Evolutionary conservation across 2,329 filamentous ascomycete genomes (phyloP).

Genomic region (Calonectria crousiana): DNA sequence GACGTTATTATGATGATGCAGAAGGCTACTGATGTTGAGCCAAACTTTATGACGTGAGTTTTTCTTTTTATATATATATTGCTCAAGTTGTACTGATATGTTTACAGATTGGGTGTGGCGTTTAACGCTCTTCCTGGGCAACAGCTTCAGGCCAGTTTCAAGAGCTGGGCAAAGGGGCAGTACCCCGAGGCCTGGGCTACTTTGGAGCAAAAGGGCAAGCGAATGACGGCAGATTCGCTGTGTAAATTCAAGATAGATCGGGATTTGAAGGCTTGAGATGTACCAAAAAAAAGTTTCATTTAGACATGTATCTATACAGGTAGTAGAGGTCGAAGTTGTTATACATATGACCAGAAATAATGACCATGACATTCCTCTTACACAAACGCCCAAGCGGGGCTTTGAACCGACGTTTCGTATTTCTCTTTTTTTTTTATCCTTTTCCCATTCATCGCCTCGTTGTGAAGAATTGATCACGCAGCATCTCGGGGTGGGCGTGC

Average conservation of each 20-base stretch:
- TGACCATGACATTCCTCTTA: slow-evolving; percentile 41
- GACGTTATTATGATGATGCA: slow-evolving; percentile 76
- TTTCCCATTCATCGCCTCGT: slow-evolving; percentile 23
- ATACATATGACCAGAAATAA: slow-evolving; percentile 49
- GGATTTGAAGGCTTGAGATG: slow-evolving; percentile 60
- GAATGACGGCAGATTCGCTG: slow-evolving; percentile 57
- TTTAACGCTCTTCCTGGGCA: slow-evolving; percentile 80
- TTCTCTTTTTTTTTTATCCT: neutral
- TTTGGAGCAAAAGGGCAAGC: slow-evolving; percentile 67
- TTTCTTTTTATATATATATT: neutral
- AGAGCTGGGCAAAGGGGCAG: slow-evolving; percentile 77
- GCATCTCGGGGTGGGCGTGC: slow-evolving; percentile 87
- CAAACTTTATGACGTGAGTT: slow-evolving; percentile 79
- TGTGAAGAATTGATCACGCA: slow-evolving; percentile 60
- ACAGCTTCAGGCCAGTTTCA: slow-evolving; percentile 75
- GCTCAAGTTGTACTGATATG: slow-evolving; percentile 27
- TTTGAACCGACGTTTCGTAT: neutral
- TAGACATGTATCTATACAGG: slow-evolving; percentile 51
- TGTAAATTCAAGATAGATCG: slow-evolving; percentile 64
- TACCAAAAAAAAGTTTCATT: slow-evolving; percentile 47
- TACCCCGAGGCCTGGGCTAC: slow-evolving; percentile 79
- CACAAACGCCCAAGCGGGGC: slow-evolving; percentile 23
- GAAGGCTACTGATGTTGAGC: slow-evolving; percentile 72
- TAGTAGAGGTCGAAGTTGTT: slow-evolving; percentile 49
- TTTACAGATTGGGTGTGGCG: slow-evolving; percentile 76